Percentiles rank a stretch among this genome's conserved stretches.
phyloP scores from a whole-genome alignment of 1,139 yeast genomes.

The Saccharomycopsis hybrid region DNA sequence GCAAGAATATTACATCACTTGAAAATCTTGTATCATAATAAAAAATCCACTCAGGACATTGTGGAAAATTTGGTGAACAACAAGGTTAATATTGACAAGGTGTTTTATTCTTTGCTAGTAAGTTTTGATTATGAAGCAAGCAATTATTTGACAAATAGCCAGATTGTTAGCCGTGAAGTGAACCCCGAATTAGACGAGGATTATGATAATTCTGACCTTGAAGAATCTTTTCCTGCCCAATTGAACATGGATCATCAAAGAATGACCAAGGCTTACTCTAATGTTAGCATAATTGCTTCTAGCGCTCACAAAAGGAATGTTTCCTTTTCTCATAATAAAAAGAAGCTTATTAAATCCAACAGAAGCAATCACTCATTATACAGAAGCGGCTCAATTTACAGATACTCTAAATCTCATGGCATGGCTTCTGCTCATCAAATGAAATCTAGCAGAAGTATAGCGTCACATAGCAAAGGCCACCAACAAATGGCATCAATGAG shows the following conservation, averaged over 20 bases:
- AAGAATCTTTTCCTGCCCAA: constrained; percentile 19
- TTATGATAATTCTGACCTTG: constrained; percentile 10
- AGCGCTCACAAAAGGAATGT: constrained; percentile 14
- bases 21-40: constrained; percentile 18
- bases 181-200: constrained; percentile 2
- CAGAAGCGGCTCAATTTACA: constrained; percentile 5
- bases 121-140: constrained; percentile 13
- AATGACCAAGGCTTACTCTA: constrained; percentile 20
- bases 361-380: not conserved
- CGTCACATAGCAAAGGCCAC: not conserved
- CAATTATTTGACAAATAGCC: not conserved
- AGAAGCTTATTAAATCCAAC: constrained; percentile 5
- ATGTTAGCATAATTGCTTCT: constrained; percentile 18
- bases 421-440: not conserved
- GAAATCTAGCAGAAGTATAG: constrained; percentile 12
- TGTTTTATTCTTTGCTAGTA: constrained; percentile 19
- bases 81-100: constrained; percentile 21
- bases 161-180: not conserved
- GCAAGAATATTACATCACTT: constrained; percentile 13
- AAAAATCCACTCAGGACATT: constrained; percentile 13
- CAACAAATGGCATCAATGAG: no score
- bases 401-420: constrained; percentile 7
- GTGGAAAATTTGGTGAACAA: constrained; percentile 16
- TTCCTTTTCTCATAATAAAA: constrained; percentile 13
- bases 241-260: constrained; percentile 2